Base-by-base conservation (phyloP, 2,329 filamentous ascomycete species). In the Aureobasidium melanogenum region DNA sequence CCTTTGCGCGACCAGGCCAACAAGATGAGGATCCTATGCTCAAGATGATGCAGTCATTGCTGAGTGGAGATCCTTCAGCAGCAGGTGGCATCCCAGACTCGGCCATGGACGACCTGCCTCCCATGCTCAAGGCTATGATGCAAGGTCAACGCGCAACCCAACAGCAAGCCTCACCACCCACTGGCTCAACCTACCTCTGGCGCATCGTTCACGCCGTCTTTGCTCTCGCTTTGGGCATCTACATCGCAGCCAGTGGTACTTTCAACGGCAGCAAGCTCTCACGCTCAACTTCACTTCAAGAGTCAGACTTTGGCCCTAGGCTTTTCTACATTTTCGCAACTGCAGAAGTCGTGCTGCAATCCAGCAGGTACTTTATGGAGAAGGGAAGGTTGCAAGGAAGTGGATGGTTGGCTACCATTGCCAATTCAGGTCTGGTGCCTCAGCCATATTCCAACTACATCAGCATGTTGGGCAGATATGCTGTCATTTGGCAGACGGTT, bases 251-350 rank as follows among this genome's bases (percentile, higher is more conserved):
- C 10, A 80, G 82, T 6, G 87, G 87, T 4, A 82, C 84, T 1
- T 92, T 91, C 72, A 83, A 81, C 24, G 88, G 88, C 47, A 84
- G 83, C 34, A 83, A 83, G 69, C 66, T 80, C 7, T 82, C 85
- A 68, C 83, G 88, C 32, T 66, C 65, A 12, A 64, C 68, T 44
- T 67, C 65, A 36, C 64, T 67, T 32, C 67, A 74, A 8, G 69
- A 68, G 1, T 73, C 77, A 32, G 71, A 74, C 17, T 68, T 72
- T 38, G 76, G 78, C 43, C 77, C 77, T 48, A 79, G 80, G 64
- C 87, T 91, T 74, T 91, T 93, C 73, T 90, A 86, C 77, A 81
- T 88, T n/a, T 94, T 93, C 70, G 86, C 88, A 6, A 90, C 88
- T 0, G 86, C 84, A 34, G 88, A 94, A 75, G 80, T 89, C 12